Conservation (phyloP, 2,329 filamentous ascomycete genomes). For the Rhexocercosporidium sp. region DNA sequence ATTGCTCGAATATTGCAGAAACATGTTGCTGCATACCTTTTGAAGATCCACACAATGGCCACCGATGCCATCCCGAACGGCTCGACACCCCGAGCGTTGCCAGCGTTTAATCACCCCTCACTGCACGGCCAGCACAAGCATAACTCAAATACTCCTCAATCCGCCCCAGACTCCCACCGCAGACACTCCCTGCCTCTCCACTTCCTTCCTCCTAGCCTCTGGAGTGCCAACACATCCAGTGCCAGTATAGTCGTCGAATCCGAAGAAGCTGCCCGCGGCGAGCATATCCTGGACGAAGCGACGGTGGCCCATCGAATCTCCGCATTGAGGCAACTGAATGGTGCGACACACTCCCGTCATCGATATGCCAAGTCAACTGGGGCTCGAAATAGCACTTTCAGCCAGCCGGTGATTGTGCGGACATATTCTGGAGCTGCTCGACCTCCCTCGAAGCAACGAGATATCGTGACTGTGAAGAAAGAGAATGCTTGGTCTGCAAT, state of each 20-base stretch:
- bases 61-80: slow-evolving; percentile 26
- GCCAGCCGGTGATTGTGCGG: slow-evolving; percentile 68
- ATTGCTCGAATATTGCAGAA: slow-evolving; percentile 31
- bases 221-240: slow-evolving; percentile 41
- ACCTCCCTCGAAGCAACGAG: slow-evolving; percentile 41
- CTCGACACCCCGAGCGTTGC: slow-evolving; percentile 28
- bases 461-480: slow-evolving; percentile 37
- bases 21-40: slow-evolving; percentile 31
- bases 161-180: slow-evolving; percentile 35
- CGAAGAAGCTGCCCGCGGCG: slow-evolving; percentile 41
- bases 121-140: slow-evolving; percentile 13
- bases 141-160: slow-evolving; percentile 30
- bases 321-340: slow-evolving; percentile 63
- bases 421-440: slow-evolving; percentile 60
- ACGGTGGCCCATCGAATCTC: slow-evolving; percentile 63
- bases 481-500: slow-evolving; percentile 34
- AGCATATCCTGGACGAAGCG: slow-evolving; percentile 54
- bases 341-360: slow-evolving; percentile 45
- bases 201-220: slow-evolving; percentile 40
- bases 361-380: slow-evolving; percentile 62
- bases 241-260: slow-evolving; percentile 41
- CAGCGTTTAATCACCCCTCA: slow-evolving; percentile 31
- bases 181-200: slow-evolving; percentile 41
- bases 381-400: slow-evolving; percentile 61
- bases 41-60: slow-evolving; percentile 37